phyloP scores from a whole-genome alignment of 257 asterid genomes.

The Parsonsia alboflavescens region DNA sequence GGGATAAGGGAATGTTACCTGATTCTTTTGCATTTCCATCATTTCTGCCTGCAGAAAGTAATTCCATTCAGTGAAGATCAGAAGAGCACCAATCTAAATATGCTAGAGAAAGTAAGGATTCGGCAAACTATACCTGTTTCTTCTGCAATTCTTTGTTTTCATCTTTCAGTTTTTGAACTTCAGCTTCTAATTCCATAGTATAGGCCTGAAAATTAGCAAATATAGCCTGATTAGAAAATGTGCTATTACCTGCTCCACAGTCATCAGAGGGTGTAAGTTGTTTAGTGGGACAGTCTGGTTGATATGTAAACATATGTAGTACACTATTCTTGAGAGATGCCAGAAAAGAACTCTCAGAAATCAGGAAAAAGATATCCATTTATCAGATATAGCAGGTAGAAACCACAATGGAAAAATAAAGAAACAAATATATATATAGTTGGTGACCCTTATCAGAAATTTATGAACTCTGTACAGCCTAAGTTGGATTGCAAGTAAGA shows the following conservation, averaged over 20 bases:
- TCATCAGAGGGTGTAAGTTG: background rate
- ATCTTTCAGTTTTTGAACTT: slow-evolving; percentile 84
- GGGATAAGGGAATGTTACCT: slow-evolving; percentile 25
- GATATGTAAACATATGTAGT: background rate
- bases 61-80: background rate
- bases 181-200: slow-evolving; percentile 81
- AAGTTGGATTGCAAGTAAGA: too few relatives aligned
- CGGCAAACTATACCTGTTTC: slow-evolving; percentile 50
- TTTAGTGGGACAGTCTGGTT: background rate
- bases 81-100: background rate
- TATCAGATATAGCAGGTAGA: background rate
- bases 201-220: slow-evolving; percentile 53
- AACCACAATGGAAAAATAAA: background rate
- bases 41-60: slow-evolving; percentile 30
- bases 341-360: background rate
- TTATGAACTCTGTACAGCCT: too few relatives aligned
- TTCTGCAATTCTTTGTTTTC: slow-evolving; percentile 63
- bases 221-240: background rate
- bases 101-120: background rate
- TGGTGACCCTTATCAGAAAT: background rate
- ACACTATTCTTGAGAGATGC: background rate
- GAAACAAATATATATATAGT: background rate
- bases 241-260: background rate
- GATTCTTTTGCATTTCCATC: slow-evolving; percentile 47
- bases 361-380: background rate